Evolutionary conservation across 2,329 filamentous ascomycete species (phyloP).

Genomic region (Calonectria montana): DNA sequence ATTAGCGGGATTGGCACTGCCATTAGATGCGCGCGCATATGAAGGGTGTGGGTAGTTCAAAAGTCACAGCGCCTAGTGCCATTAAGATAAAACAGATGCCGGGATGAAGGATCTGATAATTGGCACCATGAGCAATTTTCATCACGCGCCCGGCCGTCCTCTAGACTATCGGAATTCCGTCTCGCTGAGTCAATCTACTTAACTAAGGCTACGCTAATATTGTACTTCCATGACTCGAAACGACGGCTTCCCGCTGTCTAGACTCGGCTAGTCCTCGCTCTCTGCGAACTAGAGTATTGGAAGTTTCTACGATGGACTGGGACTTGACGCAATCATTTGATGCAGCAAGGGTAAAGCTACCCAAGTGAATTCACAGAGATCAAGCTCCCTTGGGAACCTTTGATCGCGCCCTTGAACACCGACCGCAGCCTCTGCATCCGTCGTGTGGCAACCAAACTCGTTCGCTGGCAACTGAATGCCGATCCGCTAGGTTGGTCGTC

Average conservation of each 20-base stretch:
- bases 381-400: not conserved
- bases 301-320: not conserved
- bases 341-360: not conserved
- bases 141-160: not conserved
- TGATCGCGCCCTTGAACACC: not conserved
- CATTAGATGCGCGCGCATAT: not conserved
- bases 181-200: not conserved
- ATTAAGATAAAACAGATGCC: not conserved
- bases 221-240: conserved; percentile 7
- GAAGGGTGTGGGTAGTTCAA: not conserved
- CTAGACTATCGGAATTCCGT: not conserved
- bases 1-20: too few species aligned
- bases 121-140: not conserved
- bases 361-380: not conserved
- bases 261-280: not conserved
- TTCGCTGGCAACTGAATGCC: not conserved
- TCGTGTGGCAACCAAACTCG: not conserved
- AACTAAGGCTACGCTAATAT: not conserved
- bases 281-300: not conserved
- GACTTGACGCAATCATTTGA: not conserved
- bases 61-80: not conserved
- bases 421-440: not conserved
- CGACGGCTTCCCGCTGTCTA: not conserved
- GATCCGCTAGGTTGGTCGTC: conserved; percentile 2
- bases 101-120: not conserved